Base-by-base conservation (phyloP, 2,329 filamentous ascomycete genomes). In the Pseudogymnoascus sp. region DNA sequence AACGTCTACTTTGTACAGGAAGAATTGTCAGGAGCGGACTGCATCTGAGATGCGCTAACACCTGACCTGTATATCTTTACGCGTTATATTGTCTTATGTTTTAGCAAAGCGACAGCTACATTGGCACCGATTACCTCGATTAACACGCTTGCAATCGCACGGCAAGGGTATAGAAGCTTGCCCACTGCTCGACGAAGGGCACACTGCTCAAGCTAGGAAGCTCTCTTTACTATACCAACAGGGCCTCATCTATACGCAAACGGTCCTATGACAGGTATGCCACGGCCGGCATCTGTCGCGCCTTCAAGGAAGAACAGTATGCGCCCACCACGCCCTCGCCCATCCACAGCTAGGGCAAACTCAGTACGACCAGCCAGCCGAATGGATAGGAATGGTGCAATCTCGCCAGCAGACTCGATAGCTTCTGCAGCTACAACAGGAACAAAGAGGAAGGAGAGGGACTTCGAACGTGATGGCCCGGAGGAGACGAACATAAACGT, bases 401-500 rank as follows among this genome's bases (percentile, higher is more conserved):
- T 66, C 62, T 93, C 93, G 4, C 90, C 91, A 4, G 84, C 89
- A 65, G 85, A 86, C 53, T 90, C 89, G 6, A 73, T 90, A 21
- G 81, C 83, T 61, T 89, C 89, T 3, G 76, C 81, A 38, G 75
- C 75, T 10, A 74, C 77, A 11, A 74, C 79, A 34, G 84, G 86
- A 23, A 82, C 81, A 50, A 96, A 97, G 79, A 87, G 93, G 71
- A 96, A 96, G 75, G 90, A 95, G 70, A 85, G 90, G 71, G 90
- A 96, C 38, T 93, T 88, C 72, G 93, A 93, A 50, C 75, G 83
- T 5, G 86, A 90, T 34, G 76, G 77, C 63, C 83, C 84, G 61
- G 88, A 93, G 70, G 92, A 96, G 75, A 97, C 93, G 6, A 99
- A 97, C 74, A 99, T 99, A 77, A 95, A 96, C 74, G 95, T 99